These are phyloP conservation scores for Extremus antarcticus DNA, from an alignment of 495 filamentous ascomycete species.

Conservation along the genomic window DNA sequence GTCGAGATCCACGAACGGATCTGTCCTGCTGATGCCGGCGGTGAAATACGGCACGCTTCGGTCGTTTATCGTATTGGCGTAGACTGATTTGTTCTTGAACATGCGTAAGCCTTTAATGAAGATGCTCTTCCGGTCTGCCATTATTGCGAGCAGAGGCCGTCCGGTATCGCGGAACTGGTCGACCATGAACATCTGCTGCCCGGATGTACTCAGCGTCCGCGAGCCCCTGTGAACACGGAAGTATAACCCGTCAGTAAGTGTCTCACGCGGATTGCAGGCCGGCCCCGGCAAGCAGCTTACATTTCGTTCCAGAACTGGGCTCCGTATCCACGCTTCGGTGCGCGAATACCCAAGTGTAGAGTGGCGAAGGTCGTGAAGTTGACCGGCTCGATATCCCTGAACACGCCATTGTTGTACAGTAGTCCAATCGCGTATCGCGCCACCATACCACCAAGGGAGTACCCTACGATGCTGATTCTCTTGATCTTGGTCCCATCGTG, in stretches of 20 bases:
- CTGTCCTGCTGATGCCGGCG: constrained; percentile 55
- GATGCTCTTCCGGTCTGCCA: constrained; percentile 75
- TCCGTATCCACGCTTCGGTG: constrained; percentile 55
- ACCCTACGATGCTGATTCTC: constrained; percentile 79
- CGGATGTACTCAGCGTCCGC: constrained; percentile 64
- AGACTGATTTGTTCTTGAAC: constrained; percentile 64
- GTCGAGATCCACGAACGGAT: constrained; percentile 60
- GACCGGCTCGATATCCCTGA: constrained; percentile 69
- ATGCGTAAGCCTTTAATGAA: constrained; percentile 68
- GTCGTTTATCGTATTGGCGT: constrained; percentile 81
- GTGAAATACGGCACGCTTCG: constrained; percentile 73
- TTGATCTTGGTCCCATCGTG: constrained; percentile 55
- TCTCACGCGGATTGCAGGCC: no score
- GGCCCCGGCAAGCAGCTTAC: no score
- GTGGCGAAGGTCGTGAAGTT: constrained; percentile 91
- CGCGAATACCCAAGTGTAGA: constrained; percentile 78
- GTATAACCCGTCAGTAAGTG: no score
- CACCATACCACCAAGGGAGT: constrained; percentile 80
- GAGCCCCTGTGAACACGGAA: no score
- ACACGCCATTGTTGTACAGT: constrained; percentile 64
- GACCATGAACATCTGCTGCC: constrained; percentile 75
- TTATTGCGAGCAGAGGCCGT: constrained; percentile 63
- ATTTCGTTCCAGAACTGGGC: constrained; percentile 69
- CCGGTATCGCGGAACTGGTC: constrained; percentile 76
- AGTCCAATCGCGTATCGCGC: constrained; percentile 80